A percentile compares a stretch with the other conserved stretches of the same genome.
phyloP scores from a whole-genome alignment of 805 yeast species.

The Wickerhamomyces bisporus region DNA sequence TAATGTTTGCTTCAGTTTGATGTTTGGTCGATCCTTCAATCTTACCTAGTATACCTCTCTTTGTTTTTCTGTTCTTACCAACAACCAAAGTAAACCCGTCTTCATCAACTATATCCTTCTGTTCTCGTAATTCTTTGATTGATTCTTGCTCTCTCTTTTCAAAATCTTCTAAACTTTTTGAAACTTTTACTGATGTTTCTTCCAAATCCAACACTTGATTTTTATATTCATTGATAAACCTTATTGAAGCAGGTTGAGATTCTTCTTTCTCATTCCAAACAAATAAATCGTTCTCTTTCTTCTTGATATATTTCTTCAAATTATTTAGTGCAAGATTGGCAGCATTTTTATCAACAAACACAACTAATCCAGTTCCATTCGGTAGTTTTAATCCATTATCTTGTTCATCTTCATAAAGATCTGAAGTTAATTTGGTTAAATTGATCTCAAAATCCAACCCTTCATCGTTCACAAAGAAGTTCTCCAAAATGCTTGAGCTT shows the following conservation, averaged over 20 bases:
- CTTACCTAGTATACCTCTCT: slow-evolving; percentile 63
- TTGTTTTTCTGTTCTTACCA: slow-evolving; percentile 77
- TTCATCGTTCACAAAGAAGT: slow-evolving; percentile 36
- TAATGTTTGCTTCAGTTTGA: slow-evolving; percentile 24
- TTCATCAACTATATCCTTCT: slow-evolving; percentile 70
- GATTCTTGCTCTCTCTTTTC: slow-evolving; percentile 64
- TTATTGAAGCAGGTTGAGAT: slow-evolving; percentile 28
- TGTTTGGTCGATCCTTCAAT: slow-evolving; percentile 36
- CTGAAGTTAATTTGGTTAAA: slow-evolving; percentile 55
- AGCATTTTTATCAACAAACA: slow-evolving; percentile 68
- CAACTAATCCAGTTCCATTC: slow-evolving; percentile 66
- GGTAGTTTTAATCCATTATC: slow-evolving; percentile 47
- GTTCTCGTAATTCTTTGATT: slow-evolving; percentile 46
- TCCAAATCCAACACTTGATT: slow-evolving; percentile 39
- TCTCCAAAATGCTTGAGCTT: slow-evolving; percentile 60
- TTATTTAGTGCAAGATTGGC: slow-evolving; percentile 58
- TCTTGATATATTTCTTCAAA: slow-evolving; percentile 45
- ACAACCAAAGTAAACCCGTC: slow-evolving; percentile 94
- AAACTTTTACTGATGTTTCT: slow-evolving; percentile 46
- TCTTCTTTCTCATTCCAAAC: slow-evolving; percentile 29
- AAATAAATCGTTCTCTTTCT: slow-evolving; percentile 31
- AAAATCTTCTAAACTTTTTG: slow-evolving; percentile 60
- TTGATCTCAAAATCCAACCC: slow-evolving; percentile 43
- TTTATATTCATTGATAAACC: slow-evolving; percentile 38
- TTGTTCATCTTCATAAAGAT: slow-evolving; percentile 35